Conservation (phyloP, 2,329 filamentous ascomycete genomes). For the Ophiocordyceps camponoti-floridani region DNA sequence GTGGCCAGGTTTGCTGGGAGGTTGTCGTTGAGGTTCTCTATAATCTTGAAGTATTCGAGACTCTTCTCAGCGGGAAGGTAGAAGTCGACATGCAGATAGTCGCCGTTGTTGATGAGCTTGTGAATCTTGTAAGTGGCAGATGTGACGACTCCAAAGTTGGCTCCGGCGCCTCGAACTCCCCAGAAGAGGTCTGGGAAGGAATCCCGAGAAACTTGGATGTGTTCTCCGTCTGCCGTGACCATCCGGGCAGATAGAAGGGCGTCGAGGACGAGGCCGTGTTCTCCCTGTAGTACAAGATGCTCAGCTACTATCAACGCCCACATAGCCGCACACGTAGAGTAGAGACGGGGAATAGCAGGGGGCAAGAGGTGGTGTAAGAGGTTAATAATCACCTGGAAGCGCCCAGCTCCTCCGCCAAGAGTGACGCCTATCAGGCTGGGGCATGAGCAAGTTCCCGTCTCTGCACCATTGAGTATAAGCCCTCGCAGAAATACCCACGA, state of each 20-base stretch:
- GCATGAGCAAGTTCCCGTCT: neutral
- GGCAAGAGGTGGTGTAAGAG: neutral
- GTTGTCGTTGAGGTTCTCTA: neutral
- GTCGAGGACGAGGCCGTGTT: conserved; percentile 31
- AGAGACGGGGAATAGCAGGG: neutral
- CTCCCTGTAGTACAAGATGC: conserved; percentile 21
- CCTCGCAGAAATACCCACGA: neutral
- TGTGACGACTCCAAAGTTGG: conserved; percentile 24
- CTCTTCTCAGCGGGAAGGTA: conserved; percentile 3
- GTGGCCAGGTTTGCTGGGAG: neutral
- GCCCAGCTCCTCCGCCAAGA: neutral
- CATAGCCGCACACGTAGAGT: neutral
- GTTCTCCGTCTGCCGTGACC: conserved; percentile 18
- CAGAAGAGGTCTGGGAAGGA: conserved; percentile 25
- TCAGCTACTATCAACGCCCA: neutral
- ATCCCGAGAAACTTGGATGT: conserved; percentile 19
- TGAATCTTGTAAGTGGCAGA: conserved; percentile 16
- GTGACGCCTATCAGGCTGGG: neutral
- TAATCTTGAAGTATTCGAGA: neutral
- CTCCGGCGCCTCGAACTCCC: conserved; percentile 21
- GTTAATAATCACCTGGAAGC: neutral
- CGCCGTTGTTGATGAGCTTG: conserved; percentile 3
- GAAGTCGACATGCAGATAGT: conserved; percentile 8
- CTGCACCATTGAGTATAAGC: neutral
- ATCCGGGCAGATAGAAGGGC: conserved; percentile 19